Conservation (phyloP, 768 basidiomycete genomes). For the Pulveroboletus sp. region DNA sequence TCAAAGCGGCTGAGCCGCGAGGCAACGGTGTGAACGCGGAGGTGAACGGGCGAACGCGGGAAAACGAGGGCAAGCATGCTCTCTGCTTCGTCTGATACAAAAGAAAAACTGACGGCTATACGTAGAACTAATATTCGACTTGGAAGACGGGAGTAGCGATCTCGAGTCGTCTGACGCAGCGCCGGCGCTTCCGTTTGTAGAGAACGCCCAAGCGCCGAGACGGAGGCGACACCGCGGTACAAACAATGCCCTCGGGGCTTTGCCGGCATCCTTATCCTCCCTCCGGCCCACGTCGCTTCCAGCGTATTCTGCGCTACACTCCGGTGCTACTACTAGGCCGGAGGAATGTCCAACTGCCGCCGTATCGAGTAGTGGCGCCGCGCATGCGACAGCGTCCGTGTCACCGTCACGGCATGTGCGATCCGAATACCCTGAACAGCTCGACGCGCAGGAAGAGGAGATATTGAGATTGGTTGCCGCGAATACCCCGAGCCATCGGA, state of each 20-base stretch:
- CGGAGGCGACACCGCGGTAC: constrained; percentile 28
- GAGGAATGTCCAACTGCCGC: constrained; percentile 2
- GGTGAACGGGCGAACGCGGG: constrained; percentile 31
- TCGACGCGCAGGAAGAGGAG: constrained; percentile 46
- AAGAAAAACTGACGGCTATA: constrained; percentile 4
- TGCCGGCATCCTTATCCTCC: constrained; percentile 55
- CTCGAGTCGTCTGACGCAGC: constrained; percentile 32
- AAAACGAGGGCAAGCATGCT: constrained; percentile 50
- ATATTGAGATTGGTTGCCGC: constrained; percentile 64
- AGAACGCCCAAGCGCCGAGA: constrained; percentile 24
- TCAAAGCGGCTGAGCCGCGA: constrained; percentile 52
- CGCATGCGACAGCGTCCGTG: not conserved
- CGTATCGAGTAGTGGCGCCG: not conserved
- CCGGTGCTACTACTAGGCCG: constrained; percentile 4
- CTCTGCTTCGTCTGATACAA: too few species aligned
- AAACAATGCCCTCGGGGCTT: constrained; percentile 32
- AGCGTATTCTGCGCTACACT: constrained; percentile 53
- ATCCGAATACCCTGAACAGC: constrained; percentile 22
- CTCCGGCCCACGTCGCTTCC: constrained; percentile 71
- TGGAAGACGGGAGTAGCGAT: constrained; percentile 51
- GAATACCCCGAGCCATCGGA: constrained; percentile 64
- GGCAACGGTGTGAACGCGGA: constrained; percentile 36
- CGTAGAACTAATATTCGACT: constrained; percentile 65
- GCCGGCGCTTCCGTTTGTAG: constrained; percentile 36
- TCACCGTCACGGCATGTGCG: constrained; percentile 1